Evolutionary conservation across 2,329 filamentous ascomycete genomes (phyloP).

Genomic region (Alternaria conjuncta): DNA sequence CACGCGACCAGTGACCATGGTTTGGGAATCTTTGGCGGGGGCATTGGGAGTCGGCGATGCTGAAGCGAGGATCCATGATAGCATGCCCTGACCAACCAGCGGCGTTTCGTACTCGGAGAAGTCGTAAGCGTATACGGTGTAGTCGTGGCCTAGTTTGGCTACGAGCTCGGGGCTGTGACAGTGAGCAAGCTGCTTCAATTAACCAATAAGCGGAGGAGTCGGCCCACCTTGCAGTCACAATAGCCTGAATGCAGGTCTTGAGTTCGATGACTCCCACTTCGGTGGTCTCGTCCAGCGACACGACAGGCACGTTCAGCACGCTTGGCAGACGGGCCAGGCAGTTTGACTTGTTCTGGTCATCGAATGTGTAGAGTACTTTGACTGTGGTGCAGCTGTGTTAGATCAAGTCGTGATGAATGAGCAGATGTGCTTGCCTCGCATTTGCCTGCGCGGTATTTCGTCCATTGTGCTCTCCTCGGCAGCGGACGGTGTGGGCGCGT

Average conservation of each 20-base stretch:
- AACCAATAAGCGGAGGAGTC: constrained; percentile 11
- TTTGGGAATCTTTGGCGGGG: constrained; percentile 66
- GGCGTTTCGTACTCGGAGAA: constrained; percentile 95
- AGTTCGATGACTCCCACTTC: constrained; percentile 89
- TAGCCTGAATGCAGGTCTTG: constrained; percentile 83
- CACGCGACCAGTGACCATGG: constrained; percentile 86
- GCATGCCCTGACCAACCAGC: constrained; percentile 91
- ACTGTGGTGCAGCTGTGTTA: constrained; percentile 61
- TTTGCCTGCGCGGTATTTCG: constrained; percentile 50
- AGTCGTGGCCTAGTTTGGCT: constrained; percentile 76
- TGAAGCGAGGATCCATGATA: constrained; percentile 80
- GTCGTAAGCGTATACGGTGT: constrained; percentile 96
- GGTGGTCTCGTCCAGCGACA: constrained; percentile 78
- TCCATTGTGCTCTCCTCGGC: constrained; percentile 33
- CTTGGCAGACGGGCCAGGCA: constrained; percentile 88
- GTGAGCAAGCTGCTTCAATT: constrained; percentile 24
- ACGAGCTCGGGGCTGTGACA: constrained; percentile 81
- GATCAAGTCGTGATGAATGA: constrained; percentile 14
- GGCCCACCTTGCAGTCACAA: constrained; percentile 67
- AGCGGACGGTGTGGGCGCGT: constrained; percentile 22
- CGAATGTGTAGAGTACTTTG: constrained; percentile 97
- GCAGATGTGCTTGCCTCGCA: constrained; percentile 52
- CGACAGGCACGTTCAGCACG: constrained; percentile 77
- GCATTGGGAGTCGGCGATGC: constrained; percentile 62
- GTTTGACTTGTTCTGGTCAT: constrained; percentile 84